phyloP scores from a whole-genome alignment of 345 rosid genomes.

The Crucihimalaya himalaica region DNA sequence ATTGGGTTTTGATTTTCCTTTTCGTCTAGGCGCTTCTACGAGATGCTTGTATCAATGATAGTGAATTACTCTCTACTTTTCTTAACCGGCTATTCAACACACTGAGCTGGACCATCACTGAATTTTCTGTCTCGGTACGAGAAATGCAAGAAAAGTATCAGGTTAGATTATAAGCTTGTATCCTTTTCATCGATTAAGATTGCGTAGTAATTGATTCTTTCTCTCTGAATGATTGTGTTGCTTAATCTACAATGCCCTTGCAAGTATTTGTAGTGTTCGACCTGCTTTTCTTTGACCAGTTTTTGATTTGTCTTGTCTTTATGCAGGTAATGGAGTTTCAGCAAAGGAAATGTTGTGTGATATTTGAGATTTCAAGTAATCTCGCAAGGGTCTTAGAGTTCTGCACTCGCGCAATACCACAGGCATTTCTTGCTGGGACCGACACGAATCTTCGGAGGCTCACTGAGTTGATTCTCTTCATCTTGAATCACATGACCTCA shows the following conservation, averaged over 20 bases:
- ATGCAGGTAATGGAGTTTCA: conserved; percentile 78
- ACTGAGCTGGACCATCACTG: conserved; percentile 97
- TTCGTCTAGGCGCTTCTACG: conserved; percentile 61
- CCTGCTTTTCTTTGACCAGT: background rate
- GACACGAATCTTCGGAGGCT: conserved; percentile 92
- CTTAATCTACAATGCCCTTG: background rate
- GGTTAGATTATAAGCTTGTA: conserved; percentile 42
- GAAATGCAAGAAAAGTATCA: conserved; percentile 97
- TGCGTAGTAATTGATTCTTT: background rate
- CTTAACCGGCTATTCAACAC: conserved; percentile 94
- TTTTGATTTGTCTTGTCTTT: conserved; percentile 22
- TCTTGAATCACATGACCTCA: conserved; percentile 81
- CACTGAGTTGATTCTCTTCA: conserved; percentile 78
- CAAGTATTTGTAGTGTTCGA: background rate
- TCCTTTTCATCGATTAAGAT: background rate
- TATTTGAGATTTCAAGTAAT: conserved; percentile 93
- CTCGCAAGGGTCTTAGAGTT: conserved; percentile 92
- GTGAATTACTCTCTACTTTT: conserved; percentile 77
- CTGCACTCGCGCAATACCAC: conserved; percentile 82
- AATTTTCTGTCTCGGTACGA: conserved; percentile 88
- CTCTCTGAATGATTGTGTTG: background rate
- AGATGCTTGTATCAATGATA: conserved; percentile 73
- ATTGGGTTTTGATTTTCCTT: background rate
- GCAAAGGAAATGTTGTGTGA: conserved; percentile 84
- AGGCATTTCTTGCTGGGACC: conserved; percentile 72